phyloP scores from a whole-genome alignment of 352 stramenopile genomes.

The Globisporangium acanthophoron region DNA sequence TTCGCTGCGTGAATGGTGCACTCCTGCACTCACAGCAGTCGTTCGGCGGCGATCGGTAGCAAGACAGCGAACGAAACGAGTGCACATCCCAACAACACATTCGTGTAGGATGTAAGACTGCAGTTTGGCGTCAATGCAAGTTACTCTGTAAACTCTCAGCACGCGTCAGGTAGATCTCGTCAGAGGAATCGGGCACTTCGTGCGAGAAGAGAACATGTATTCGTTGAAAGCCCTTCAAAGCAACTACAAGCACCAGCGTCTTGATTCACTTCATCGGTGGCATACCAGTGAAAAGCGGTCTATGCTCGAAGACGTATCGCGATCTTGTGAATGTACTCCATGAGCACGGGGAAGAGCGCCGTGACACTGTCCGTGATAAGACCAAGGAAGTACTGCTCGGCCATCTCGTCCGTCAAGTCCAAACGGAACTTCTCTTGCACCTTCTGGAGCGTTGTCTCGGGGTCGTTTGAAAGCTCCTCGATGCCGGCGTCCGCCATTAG shows the following conservation, averaged over 20 bases:
- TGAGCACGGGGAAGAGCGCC: conserved; percentile 86
- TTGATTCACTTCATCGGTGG: background rate
- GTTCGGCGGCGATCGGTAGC: conserved; percentile 8
- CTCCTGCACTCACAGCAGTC: conserved; percentile 33
- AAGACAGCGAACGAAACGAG: background rate
- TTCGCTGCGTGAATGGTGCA: conserved; percentile 34
- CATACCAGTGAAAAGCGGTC: background rate
- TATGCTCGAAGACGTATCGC: conserved; percentile 57
- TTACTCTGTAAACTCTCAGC: no score
- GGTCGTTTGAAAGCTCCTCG: conserved; percentile 86
- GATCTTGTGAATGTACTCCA: conserved; percentile 88
- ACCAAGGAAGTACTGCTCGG: conserved; percentile 95
- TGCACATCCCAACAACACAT: background rate
- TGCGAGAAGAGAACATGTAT: no score
- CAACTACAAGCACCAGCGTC: background rate
- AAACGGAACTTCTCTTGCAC: conserved; percentile 96
- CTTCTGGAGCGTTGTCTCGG: conserved; percentile 77
- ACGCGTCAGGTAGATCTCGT: no score
- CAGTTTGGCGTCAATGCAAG: no score
- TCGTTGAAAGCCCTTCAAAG: no score
- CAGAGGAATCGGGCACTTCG: no score
- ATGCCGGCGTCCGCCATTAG: conserved; percentile 99
- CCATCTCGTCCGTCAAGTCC: conserved; percentile 96
- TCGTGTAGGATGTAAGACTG: no score
- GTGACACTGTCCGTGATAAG: conserved; percentile 95